These are phyloP conservation scores for Neofusicoccum ribis DNA, from an alignment of 2,329 filamentous ascomycete species.

Conservation along the genomic window DNA sequence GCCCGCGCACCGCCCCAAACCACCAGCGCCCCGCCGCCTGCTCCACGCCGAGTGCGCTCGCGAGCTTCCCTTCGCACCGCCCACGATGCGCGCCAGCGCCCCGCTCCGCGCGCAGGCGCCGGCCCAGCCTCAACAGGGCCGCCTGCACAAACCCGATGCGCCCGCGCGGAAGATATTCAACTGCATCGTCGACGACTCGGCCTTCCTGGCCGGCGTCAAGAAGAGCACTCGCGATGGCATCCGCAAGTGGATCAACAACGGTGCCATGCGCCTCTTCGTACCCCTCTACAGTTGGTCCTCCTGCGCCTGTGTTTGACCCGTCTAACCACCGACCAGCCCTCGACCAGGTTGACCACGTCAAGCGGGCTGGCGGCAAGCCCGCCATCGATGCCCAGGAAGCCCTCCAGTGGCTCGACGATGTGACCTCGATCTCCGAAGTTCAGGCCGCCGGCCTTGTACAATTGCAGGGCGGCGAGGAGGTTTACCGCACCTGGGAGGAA, in stretches of 20 bases:
- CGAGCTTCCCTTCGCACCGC: not conserved
- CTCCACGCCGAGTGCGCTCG: not conserved
- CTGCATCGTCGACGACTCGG: slow-evolving; percentile 55
- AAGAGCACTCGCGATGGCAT: slow-evolving; percentile 54
- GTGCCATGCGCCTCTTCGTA: slow-evolving; percentile 52
- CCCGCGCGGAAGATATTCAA: slow-evolving; percentile 51
- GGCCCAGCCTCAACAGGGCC: slow-evolving; percentile 2
- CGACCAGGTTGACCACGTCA: slow-evolving; percentile 47
- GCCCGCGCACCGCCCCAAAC: not conserved
- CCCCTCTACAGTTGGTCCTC: slow-evolving; percentile 49
- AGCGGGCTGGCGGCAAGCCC: slow-evolving; percentile 43
- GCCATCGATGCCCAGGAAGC: slow-evolving; percentile 50
- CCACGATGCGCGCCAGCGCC: slow-evolving; percentile 16
- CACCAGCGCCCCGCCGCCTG: not conserved
- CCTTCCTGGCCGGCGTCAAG: slow-evolving; percentile 52
- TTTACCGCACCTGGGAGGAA: slow-evolving; percentile 49
- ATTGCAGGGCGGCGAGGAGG: slow-evolving; percentile 50
- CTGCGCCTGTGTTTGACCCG: slow-evolving; percentile 1
- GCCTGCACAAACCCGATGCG: slow-evolving; percentile 17
- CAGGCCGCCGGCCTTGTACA: slow-evolving; percentile 39
- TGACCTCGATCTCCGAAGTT: slow-evolving; percentile 47
- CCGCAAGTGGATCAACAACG: slow-evolving; percentile 52
- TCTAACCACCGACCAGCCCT: slow-evolving; percentile 40
- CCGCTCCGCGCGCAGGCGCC: slow-evolving; percentile 18
- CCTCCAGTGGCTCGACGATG: slow-evolving; percentile 53